Evolutionary conservation across 768 basidiomycete species (phyloP), one percentile per base, ranked within the genome.

Genomic region (Leccinellum luteum): DNA sequence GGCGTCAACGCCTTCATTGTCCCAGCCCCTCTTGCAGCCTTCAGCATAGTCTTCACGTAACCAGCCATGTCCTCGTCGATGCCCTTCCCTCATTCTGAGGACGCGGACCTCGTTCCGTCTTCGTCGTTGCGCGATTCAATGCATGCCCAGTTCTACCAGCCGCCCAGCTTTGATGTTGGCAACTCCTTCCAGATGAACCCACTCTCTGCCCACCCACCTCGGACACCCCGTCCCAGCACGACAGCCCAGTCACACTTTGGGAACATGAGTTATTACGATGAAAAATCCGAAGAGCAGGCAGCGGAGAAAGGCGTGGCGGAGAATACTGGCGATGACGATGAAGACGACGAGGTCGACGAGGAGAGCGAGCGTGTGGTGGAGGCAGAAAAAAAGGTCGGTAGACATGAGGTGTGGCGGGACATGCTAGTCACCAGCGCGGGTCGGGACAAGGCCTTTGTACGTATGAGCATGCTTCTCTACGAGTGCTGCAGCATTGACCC

Each of bases 401-500:
- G 70, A 44, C 86, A 87, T 67, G 90, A 91, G 31, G 81, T 94
- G 7, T 92, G 88, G 89, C 79, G 85, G 60, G 92, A 92, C 56
- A 83, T 93, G 70, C 75, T 93, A 53, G 78, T 85, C 65, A 86
- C 89, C 28, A 89, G 87, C 63, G 79, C 83, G 62, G 92, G 92
- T 51, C 79, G 92, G 64, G 92, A 94, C 73, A 94, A 94, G 75
- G 84, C 85, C 28, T 87, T 94, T 68, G 91, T 93, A 74, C 66
- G 89, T 81, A 41, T 48, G 34, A 19, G 19, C 47, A 48, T 48
- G 21, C 30, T 13, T 30, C 1, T 48, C 25, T 47, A 45, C 32
- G 17, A 38, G 25, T 30, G 31, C 41, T 28, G 4, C 13, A 7
- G 25, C 28, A 44, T 31, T 60, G 52, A 65, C 50, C n/a, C n/a